These are phyloP conservation scores for Spergularia marina DNA, from an alignment of 148 eudicot species.

Conservation along the genomic window DNA sequence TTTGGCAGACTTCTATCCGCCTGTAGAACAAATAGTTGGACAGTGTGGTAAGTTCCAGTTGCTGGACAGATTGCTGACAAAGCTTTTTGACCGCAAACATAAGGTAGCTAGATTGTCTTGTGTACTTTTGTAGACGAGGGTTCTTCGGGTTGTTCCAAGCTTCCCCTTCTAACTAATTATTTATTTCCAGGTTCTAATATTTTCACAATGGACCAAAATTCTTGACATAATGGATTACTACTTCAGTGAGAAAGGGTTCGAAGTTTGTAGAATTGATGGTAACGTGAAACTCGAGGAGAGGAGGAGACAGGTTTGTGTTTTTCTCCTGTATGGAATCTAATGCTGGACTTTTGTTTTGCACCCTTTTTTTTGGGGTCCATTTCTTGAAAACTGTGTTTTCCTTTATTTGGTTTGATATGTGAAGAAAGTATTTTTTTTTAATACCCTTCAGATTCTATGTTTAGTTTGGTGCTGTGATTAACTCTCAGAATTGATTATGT, in stretches of 20 bases:
- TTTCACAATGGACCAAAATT: conserved; percentile 93
- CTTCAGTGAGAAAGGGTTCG: conserved; percentile 70
- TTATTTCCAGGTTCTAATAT: conserved; percentile 70
- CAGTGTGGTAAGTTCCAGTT: conserved; percentile 91
- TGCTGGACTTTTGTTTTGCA: not conserved
- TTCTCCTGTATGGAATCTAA: not conserved
- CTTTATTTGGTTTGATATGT: not conserved
- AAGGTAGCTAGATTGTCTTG: conserved; percentile 43
- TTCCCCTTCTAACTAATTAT: not conserved
- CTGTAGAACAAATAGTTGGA: conserved; percentile 77
- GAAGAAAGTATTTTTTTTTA: too few species aligned
- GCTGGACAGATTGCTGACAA: conserved; percentile 67
- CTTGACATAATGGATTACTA: conserved; percentile 91
- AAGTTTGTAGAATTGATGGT: conserved; percentile 97
- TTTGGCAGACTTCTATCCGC: conserved; percentile 70
- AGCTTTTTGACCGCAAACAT: conserved; percentile 74
- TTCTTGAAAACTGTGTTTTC: not conserved
- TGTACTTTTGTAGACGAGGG: not conserved
- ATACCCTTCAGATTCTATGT: too few species aligned
- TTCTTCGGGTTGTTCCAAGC: not conserved
- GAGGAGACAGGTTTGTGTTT: conserved; percentile 60
- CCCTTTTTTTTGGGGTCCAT: not conserved
- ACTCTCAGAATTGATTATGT: not conserved
- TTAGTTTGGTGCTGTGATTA: too few species aligned
- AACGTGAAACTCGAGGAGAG: conserved; percentile 78